These are phyloP conservation scores for Xylaria longipes DNA, from an alignment of 495 filamentous ascomycete species.

Conservation along the genomic window DNA sequence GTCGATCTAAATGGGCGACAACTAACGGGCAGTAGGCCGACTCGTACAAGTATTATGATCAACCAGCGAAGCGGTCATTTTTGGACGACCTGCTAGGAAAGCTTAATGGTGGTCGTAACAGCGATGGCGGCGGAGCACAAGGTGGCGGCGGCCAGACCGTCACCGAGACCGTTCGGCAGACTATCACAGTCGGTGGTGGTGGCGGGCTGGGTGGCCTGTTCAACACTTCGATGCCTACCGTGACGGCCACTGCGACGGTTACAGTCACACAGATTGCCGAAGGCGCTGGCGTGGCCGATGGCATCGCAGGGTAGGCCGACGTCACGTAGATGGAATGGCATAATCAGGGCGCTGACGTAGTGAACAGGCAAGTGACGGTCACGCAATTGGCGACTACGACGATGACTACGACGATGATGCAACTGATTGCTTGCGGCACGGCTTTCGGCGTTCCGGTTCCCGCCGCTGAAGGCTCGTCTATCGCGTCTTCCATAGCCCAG, in stretches of 20 bases:
- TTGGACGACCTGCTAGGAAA: conserved; percentile 34
- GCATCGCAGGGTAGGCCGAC: conserved; percentile 3
- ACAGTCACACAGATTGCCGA: conserved; percentile 7
- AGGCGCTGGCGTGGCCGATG: not conserved
- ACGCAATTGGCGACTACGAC: conserved; percentile 36
- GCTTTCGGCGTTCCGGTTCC: conserved; percentile 26
- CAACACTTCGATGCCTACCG: conserved; percentile 42
- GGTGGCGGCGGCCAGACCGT: conserved; percentile 37
- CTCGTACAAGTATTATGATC: conserved; percentile 40
- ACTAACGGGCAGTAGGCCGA: conserved; percentile 43
- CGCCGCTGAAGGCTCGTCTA: conserved; percentile 26
- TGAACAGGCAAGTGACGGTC: conserved; percentile 22
- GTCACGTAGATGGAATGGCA: not conserved
- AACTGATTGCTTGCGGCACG: conserved; percentile 36
- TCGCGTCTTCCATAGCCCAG: conserved; percentile 35
- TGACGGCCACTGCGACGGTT: conserved; percentile 43
- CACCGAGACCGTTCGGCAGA: conserved; percentile 47
- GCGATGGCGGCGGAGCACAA: conserved; percentile 10
- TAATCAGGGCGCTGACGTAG: not conserved
- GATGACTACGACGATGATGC: conserved; percentile 38
- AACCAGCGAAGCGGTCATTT: conserved; percentile 34
- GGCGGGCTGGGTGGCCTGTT: conserved; percentile 21
- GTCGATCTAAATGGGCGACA: not conserved
- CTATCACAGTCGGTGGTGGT: conserved; percentile 36
- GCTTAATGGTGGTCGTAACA: conserved; percentile 27